Evolutionary conservation across 2,329 filamentous ascomycete genomes (phyloP), one percentile per base, ranked within the genome.

Genomic region (Colletotrichum karsti): DNA sequence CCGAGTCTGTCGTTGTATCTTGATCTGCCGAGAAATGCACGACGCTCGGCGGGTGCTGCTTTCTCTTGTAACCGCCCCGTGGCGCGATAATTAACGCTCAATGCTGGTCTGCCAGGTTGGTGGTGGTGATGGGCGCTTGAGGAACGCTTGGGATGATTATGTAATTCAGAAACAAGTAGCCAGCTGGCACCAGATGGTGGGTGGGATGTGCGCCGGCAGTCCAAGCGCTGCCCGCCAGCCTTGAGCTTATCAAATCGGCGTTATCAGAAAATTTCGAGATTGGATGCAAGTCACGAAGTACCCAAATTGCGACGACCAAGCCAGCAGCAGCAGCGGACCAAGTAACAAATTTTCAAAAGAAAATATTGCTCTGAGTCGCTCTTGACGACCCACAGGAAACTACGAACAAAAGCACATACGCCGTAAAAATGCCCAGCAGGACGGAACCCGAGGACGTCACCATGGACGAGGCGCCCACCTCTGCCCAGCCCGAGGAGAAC

Each of bases 401-500:
- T n/a, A n/a, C n/a, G n/a, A n/a, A n/a, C 0, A 18, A 20, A 42
- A 42, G 8, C 46, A n/a, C 3, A 28, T 28, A n/a, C n/a, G n/a
- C n/a, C 26, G 22, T 51, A 9, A 33, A 71, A 51, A 84, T 84
- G 82, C 78, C 82, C 58, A 75, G 78, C 9, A 80, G 77, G 70
- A 80, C 81, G 18, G 83, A 78, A 65, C 78, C 80, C 41, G 74
- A 79, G 20, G 80, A 80, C 51, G 79, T 78, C 42, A 79, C 81
- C 72, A 72, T 74, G 26, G 72, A 73, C 22, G 74, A 69, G 44
- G 69, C 74, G 69, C 78, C 78, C 20, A 73, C 75, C 12, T 79
- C 77, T 58, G 76, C 77, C 46, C 81, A 83, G 62, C 77, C 77
- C 8, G 78, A 77, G 48, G 75, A 75, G 24, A 72, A 73, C 15